Evolutionary conservation across 768 basidiomycete genomes (phyloP).

Genomic region (Clitopilus hobsonii): DNA sequence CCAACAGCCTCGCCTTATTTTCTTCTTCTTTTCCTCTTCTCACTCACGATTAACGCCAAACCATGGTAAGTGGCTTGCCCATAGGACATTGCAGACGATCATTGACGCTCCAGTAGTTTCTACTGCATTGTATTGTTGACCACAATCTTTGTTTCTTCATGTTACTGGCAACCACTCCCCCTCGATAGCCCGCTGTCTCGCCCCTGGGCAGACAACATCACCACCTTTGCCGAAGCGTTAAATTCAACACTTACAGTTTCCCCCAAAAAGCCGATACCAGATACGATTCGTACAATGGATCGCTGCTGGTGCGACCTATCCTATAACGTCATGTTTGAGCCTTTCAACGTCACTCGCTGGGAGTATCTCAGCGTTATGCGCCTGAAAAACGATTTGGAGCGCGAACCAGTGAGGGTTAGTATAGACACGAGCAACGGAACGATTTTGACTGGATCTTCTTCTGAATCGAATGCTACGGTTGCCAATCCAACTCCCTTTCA

Average conservation of each 20-base stretch:
- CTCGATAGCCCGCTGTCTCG: constrained; percentile 54
- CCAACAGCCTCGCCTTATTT: constrained; percentile 82
- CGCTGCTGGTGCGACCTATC: constrained; percentile 87
- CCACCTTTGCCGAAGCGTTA: constrained; percentile 68
- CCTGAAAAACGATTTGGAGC: constrained; percentile 34
- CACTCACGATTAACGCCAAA: constrained; percentile 74
- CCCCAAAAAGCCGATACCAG: constrained; percentile 40
- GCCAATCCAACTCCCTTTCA: no score
- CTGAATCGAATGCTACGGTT: no score
- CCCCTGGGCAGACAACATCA: constrained; percentile 68
- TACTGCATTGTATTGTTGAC: constrained; percentile 82
- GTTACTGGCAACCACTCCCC: constrained; percentile 85
- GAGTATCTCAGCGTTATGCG: constrained; percentile 60
- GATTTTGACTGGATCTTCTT: neutral
- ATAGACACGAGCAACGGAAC: constrained; percentile 6
- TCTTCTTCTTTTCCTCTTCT: constrained; percentile 69
- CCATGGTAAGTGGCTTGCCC: constrained; percentile 63
- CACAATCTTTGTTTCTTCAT: constrained; percentile 82
- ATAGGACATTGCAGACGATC: neutral
- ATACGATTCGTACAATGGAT: constrained; percentile 63
- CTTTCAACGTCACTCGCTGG: constrained; percentile 75
- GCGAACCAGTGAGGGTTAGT: constrained; percentile 16
- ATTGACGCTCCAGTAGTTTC: constrained; percentile 43
- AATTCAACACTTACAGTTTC: constrained; percentile 38
- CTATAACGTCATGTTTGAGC: constrained; percentile 60